Evolutionary conservation across 2,329 filamentous ascomycete genomes (phyloP).

Genomic region (Fonsecaea nubica): DNA sequence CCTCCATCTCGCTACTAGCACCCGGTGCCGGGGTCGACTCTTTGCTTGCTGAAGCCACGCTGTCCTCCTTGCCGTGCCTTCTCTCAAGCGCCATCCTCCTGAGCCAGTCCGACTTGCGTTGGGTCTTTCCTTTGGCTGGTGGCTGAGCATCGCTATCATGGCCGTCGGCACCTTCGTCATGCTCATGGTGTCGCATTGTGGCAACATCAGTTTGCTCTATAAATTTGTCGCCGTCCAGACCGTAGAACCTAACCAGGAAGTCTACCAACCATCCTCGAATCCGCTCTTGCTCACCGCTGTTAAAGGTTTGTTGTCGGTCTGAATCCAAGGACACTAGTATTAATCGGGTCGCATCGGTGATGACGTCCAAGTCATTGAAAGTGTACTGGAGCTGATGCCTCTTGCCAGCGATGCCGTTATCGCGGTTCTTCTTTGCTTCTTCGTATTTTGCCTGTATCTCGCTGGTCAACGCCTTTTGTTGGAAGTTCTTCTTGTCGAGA

Average conservation of each 20-base stretch:
- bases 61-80: constrained; percentile 79
- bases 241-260: constrained; percentile 78
- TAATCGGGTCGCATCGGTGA: constrained; percentile 59
- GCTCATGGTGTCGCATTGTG: constrained; percentile 71
- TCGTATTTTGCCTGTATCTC: constrained; percentile 92
- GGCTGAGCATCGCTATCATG: constrained; percentile 72
- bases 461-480: constrained; percentile 86
- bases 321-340: constrained; percentile 58
- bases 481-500: constrained; percentile 88
- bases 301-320: constrained; percentile 54
- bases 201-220: constrained; percentile 62
- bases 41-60: constrained; percentile 77
- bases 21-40: constrained; percentile 73
- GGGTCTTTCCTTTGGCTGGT: constrained; percentile 72
- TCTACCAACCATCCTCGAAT: constrained; percentile 77
- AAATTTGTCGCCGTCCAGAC: constrained; percentile 72
- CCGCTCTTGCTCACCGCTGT: constrained; percentile 71
- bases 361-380: constrained; percentile 73
- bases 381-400: constrained; percentile 77
- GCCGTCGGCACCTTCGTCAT: constrained; percentile 72
- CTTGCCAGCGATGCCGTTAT: constrained; percentile 64
- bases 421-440: constrained; percentile 78
- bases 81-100: constrained; percentile 86
- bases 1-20: constrained; percentile 37
- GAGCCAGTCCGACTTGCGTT: constrained; percentile 78